Conservation (phyloP, 768 basidiomycete genomes). For the Basidioascus undulatus region DNA sequence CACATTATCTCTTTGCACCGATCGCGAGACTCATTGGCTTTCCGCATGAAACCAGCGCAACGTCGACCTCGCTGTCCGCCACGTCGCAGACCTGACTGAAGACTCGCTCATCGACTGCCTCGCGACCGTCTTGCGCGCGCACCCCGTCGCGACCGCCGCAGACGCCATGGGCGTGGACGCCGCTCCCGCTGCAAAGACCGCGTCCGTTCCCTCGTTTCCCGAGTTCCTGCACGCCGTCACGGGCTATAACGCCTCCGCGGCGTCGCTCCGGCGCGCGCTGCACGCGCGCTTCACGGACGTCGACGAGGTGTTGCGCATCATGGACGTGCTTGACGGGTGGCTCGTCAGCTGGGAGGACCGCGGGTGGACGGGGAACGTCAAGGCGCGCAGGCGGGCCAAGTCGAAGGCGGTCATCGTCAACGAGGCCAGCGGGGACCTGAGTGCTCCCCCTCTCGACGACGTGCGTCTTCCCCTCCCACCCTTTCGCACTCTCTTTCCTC, state of each 20-base stretch:
- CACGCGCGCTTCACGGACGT: conserved; percentile 28
- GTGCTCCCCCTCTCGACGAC: not conserved
- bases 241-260: conserved; percentile 22
- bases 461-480: not conserved
- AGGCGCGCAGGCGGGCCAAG: conserved; percentile 22
- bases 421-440: not conserved
- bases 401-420: conserved; percentile 17
- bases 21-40: not conserved
- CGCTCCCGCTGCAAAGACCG: conserved; percentile 5
- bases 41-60: conserved; percentile 16
- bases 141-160: conserved; percentile 15
- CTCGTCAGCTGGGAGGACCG: conserved; percentile 18
- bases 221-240: conserved; percentile 22
- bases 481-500: not conserved
- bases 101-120: conserved; percentile 34
- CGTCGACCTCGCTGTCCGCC: conserved; percentile 29
- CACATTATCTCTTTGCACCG: not conserved
- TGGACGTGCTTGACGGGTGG: conserved; percentile 30
- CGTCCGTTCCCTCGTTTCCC: conserved; percentile 18
- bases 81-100: conserved; percentile 41
- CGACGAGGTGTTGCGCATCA: conserved; percentile 25
- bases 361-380: conserved; percentile 6
- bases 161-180: conserved; percentile 22
- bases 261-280: conserved; percentile 27
- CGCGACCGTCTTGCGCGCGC: conserved; percentile 22